Base-by-base conservation (phyloP, 805 yeast genomes). In the Schizosaccharomyces pombe region DNA sequence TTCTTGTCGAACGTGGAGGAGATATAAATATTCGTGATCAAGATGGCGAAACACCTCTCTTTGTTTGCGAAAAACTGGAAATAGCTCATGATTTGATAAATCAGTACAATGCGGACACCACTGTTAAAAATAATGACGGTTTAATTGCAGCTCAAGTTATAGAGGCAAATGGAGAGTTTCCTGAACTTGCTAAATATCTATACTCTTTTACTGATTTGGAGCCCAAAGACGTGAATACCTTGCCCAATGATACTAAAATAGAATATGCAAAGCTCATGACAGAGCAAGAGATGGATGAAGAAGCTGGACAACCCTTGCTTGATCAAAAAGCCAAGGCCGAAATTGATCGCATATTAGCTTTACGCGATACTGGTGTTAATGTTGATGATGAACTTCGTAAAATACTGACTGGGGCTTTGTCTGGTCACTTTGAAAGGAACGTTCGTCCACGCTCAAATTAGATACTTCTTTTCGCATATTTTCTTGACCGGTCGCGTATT, bases 21-120 rank as follows among this genome's bases (percentile, higher is more conserved):
- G 80, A 91, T 62, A 75, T 86, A 26, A 86, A 91, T 64, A 69
- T 87, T 32, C 78, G 72, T 56, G 99, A 91, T 60, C 68, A 68
- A 24, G 98, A 93, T 59, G 96, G 97, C 1, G 99, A 91, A 62
- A 82, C 97, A 0, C 96, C 99, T 0, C 70, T 91, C 57, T 97
- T 89, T 65, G 93, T 85, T 60, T 84, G 78, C 24, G 99, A 91
- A 63, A 81, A 78, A 55, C 67, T 75, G 0, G 69, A 64, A 1
- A 73, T 78, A 1, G 96, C 94, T 1, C 75, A 74, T 59, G 61
- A 72, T 26, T 68, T 91, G 54, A 72, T 91, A 0, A 84, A 79
- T 11, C 14, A 49, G 19, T 19, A 16, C 8, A 32, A 49, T n/a
- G 53, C 34, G 5, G 39, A 49, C 11, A n/a, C 39, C 4, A 16